Conservation (phyloP, 306 rosid genomes). For the Vigna angularis region DNA sequence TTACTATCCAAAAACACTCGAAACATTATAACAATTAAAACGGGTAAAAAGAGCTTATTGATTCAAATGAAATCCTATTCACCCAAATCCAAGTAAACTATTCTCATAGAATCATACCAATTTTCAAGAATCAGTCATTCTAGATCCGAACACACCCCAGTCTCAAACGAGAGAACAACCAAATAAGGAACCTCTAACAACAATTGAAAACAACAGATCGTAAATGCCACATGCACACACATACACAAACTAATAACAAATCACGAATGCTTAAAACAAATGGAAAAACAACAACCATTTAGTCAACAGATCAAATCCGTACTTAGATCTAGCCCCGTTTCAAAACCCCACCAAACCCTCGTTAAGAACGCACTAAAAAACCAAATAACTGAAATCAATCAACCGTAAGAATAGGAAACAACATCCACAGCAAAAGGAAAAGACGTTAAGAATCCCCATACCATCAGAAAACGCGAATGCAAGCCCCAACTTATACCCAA, state of each 20-base stretch:
- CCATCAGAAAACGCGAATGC: neutral
- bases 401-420: neutral
- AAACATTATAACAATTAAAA: neutral
- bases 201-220: neutral
- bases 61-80: neutral
- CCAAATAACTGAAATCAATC: neutral
- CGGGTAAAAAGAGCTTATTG: neutral
- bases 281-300: neutral
- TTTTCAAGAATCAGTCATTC: neutral
- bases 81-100: neutral
- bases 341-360: neutral
- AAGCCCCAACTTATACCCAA: neutral
- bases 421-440: neutral
- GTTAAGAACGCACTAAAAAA: neutral
- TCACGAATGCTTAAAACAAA: neutral
- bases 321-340: constrained; percentile 31
- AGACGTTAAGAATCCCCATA: neutral
- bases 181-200: constrained; percentile 7
- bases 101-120: neutral
- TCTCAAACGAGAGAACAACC: neutral
- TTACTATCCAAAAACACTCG: neutral
- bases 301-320: neutral
- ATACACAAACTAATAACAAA: neutral
- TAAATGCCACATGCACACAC: neutral
- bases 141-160: constrained; percentile 1